Conservation (phyloP, 495 filamentous ascomycete genomes). For the Hyaloscypha hepaticicola region DNA sequence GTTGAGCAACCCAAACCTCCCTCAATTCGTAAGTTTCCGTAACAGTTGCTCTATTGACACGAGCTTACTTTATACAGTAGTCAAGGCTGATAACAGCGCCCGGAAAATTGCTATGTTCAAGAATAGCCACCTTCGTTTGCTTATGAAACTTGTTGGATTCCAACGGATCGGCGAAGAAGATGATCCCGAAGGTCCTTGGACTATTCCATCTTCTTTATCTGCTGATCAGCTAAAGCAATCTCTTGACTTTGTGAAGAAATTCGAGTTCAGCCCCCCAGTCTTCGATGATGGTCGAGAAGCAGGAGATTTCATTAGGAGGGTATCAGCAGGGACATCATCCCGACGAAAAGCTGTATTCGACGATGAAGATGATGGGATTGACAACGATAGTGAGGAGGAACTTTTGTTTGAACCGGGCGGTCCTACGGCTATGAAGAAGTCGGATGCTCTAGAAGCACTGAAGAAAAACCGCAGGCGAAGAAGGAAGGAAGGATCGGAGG, state of each 20-base stretch:
- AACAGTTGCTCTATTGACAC: neutral
- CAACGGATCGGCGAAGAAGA: slow-evolving; percentile 66
- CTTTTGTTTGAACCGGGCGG: slow-evolving; percentile 69
- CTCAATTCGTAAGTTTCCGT: slow-evolving; percentile 43
- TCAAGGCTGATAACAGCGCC: slow-evolving; percentile 68
- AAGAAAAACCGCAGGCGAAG: slow-evolving; percentile 47
- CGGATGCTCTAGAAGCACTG: slow-evolving; percentile 45
- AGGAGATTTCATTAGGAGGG: slow-evolving; percentile 72
- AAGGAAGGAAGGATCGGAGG: slow-evolving; percentile 35
- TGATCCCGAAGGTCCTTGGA: slow-evolving; percentile 72
- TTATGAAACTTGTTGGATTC: slow-evolving; percentile 75
- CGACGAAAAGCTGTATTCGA: slow-evolving; percentile 55
- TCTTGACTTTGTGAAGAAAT: slow-evolving; percentile 62
- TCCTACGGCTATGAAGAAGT: slow-evolving; percentile 53
- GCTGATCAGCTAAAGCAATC: slow-evolving; percentile 61
- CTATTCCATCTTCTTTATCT: slow-evolving; percentile 65
- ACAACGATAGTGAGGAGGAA: slow-evolving; percentile 54
- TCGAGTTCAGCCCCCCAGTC: slow-evolving; percentile 67
- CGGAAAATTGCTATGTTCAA: slow-evolving; percentile 76
- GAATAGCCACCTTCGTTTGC: slow-evolving; percentile 83
- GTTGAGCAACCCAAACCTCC: slow-evolving; percentile 37
- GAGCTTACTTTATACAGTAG: slow-evolving; percentile 41
- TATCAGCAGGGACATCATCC: slow-evolving; percentile 47
- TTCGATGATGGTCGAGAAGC: slow-evolving; percentile 71
- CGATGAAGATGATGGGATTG: slow-evolving; percentile 56